Conservation (phyloP, 495 filamentous ascomycete species). For the Penicillium paradoxum region DNA sequence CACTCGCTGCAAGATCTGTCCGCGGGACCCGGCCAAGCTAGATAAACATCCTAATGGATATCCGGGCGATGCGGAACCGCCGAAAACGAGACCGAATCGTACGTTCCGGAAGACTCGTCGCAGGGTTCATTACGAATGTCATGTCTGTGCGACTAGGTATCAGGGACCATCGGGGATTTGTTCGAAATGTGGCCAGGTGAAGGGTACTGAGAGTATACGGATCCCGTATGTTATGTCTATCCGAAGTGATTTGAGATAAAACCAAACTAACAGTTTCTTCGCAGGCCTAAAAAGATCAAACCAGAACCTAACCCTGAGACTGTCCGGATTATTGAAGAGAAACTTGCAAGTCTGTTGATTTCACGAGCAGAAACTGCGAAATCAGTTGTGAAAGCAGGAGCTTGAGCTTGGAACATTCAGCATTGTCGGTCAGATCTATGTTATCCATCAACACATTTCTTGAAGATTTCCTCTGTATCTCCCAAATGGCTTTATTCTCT, state of each 20-base stretch:
- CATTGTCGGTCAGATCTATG: neutral
- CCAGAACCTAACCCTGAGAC: conserved; percentile 62
- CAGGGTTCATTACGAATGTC: conserved; percentile 57
- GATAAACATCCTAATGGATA: conserved; percentile 74
- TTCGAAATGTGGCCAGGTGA: conserved; percentile 56
- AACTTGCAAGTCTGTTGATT: conserved; percentile 37
- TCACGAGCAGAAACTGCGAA: too few relatives aligned
- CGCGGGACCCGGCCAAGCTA: conserved; percentile 67
- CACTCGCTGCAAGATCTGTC: conserved; percentile 74
- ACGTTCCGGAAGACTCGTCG: conserved; percentile 41
- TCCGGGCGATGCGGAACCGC: conserved; percentile 59
- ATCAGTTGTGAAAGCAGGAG: neutral
- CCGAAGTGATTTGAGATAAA: neutral
- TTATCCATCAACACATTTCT: neutral
- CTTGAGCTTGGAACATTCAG: neutral
- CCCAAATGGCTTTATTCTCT: neutral
- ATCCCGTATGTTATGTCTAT: conserved; percentile 40
- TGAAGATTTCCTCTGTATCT: neutral
- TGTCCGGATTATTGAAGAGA: conserved; percentile 54
- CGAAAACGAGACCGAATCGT: conserved; percentile 28
- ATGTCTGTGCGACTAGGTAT: conserved; percentile 56
- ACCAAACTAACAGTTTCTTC: conserved; percentile 24
- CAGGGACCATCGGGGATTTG: conserved; percentile 47
- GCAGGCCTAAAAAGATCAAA: conserved; percentile 54
- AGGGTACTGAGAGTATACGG: conserved; percentile 43